Evolutionary conservation across 1,284 basidiomycete genomes (phyloP).

Genomic region (Ceratobasidium sp.): DNA sequence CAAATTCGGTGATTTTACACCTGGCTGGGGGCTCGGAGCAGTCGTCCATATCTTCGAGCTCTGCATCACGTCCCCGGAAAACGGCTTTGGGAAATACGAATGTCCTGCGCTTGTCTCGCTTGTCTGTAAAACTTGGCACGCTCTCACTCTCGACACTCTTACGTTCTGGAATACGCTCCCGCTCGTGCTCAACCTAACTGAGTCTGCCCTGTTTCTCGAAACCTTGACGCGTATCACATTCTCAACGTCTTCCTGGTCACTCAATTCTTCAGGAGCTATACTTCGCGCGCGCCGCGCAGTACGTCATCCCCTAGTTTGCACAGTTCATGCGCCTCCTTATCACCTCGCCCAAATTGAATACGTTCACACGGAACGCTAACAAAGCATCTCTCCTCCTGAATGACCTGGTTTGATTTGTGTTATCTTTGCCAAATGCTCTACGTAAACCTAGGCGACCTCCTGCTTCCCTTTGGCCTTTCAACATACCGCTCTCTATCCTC

Average conservation of each 20-base stretch:
- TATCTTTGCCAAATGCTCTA: no score
- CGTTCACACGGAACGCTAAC: constrained; percentile 11
- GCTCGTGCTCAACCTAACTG: constrained; percentile 14
- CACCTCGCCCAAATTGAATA: constrained; percentile 15
- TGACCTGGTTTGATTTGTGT: no score
- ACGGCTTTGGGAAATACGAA: constrained; percentile 33
- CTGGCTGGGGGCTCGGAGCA: constrained; percentile 19
- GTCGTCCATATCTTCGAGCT: constrained; percentile 37
- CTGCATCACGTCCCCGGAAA: constrained; percentile 40
- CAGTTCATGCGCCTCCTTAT: constrained; percentile 19
- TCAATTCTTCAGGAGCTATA: no score
- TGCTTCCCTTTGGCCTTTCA: no score
- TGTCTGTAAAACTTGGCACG: constrained; percentile 12
- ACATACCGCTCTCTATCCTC: no score
- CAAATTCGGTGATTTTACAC: neutral
- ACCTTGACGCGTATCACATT: no score
- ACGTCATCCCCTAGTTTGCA: neutral
- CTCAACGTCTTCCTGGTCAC: no score
- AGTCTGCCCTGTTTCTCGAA: neutral
- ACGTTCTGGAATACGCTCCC: constrained; percentile 22
- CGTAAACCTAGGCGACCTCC: no score
- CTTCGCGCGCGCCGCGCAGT: neutral
- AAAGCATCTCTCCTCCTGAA: neutral
- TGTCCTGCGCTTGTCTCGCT: constrained; percentile 21
- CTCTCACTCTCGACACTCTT: constrained; percentile 7